Percentiles rank a stretch among this genome's conserved stretches.
Evolutionary conservation across 2,329 filamentous ascomycete genomes (phyloP).

Genomic region (Colletotrichum agaves): DNA sequence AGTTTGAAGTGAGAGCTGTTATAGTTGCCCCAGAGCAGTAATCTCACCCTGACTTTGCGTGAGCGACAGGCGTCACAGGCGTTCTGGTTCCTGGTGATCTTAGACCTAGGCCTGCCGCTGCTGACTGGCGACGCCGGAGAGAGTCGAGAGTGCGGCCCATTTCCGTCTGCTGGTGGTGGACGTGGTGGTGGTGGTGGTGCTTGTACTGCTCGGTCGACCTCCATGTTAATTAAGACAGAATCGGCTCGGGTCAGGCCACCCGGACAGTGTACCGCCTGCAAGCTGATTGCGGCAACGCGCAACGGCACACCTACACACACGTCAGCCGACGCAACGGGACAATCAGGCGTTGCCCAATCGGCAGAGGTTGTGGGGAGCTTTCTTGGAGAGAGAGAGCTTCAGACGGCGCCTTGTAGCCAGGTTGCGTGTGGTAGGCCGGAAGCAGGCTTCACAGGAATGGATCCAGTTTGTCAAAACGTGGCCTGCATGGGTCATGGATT

Average conservation of each 20-base stretch:
- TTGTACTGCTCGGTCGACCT: slow-evolving; percentile 18
- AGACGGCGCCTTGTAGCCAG: neutral
- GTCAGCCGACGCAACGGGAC: neutral
- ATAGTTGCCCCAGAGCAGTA: neutral
- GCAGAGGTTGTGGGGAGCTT: neutral
- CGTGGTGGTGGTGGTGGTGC: no score
- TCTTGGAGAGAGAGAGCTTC: neutral
- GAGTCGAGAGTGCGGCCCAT: slow-evolving; percentile 6
- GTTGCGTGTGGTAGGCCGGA: neutral
- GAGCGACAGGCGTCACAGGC: slow-evolving; percentile 46
- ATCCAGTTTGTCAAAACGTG: slow-evolving; percentile 12
- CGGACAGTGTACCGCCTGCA: neutral
- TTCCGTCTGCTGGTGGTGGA: slow-evolving; percentile 4
- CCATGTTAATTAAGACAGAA: slow-evolving; percentile 7
- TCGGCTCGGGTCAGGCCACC: neutral
- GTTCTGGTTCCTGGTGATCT: slow-evolving; percentile 40
- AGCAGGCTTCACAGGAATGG: neutral
- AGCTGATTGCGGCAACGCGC: no score
- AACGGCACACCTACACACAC: no score
- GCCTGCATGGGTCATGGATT: slow-evolving; percentile 8
- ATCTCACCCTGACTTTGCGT: slow-evolving; percentile 43
- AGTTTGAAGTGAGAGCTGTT: no score
- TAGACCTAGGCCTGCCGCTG: slow-evolving; percentile 12
- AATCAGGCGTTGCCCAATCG: neutral
- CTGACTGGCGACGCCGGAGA: slow-evolving; percentile 17